These are phyloP conservation scores for Scheffersomyces ergatensis DNA, from an alignment of 805 yeast species.

Conservation along the genomic window DNA sequence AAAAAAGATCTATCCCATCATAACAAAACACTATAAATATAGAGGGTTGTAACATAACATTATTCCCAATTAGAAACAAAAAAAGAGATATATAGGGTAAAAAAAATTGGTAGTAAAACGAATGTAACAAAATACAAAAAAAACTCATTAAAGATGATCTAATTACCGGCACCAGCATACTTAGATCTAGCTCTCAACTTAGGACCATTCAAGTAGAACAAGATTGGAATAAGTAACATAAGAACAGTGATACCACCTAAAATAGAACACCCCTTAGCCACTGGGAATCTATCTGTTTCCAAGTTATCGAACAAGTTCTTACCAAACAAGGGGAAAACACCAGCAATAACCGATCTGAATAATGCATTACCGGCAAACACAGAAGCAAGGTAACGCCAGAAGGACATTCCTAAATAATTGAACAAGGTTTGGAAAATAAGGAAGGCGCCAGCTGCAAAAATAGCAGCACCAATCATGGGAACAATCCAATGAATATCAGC, in stretches of 20 bases:
- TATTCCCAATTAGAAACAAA: too few species aligned
- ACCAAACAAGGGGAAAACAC: conserved; percentile 64
- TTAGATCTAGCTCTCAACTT: conserved; percentile 39
- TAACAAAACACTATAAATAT: too few species aligned
- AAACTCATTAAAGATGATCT: too few species aligned
- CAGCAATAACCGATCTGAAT: conserved; percentile 48
- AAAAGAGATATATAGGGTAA: too few species aligned
- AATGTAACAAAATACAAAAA: too few species aligned
- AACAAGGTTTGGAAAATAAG: conserved; percentile 48
- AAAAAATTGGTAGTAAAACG: too few species aligned
- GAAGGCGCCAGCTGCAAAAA: conserved; percentile 41
- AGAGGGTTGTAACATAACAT: too few species aligned
- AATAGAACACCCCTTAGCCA: conserved; percentile 51
- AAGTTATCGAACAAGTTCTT: conserved; percentile 53
- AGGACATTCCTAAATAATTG: conserved; percentile 47
- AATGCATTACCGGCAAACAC: conserved; percentile 56
- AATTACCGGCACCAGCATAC: conserved; percentile 20
- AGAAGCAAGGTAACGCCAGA: conserved; percentile 46
- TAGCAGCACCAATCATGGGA: conserved; percentile 40
- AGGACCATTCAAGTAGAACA: conserved; percentile 41
- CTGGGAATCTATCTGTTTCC: conserved; percentile 48
- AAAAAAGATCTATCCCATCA: too few species aligned
- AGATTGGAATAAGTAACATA: conserved; percentile 47
- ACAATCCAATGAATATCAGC: conserved; percentile 45
- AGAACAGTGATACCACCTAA: conserved; percentile 44